These are phyloP conservation scores for Pichia cephalocereana DNA, from an alignment of 805 yeast species.

Conservation along the genomic window DNA sequence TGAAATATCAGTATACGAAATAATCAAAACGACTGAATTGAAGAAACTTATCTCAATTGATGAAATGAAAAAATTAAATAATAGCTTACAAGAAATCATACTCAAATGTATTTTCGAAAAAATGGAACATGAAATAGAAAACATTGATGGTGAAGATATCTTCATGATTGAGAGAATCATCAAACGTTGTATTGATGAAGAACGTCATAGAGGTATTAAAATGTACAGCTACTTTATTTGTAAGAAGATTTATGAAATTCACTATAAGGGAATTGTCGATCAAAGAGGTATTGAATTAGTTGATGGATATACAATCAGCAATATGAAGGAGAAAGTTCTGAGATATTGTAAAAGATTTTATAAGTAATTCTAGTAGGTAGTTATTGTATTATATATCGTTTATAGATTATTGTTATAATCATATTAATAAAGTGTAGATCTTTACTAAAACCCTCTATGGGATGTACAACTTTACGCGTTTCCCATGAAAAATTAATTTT, in stretches of 20 bases:
- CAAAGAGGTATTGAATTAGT: conserved; percentile 7
- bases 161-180: conserved; percentile 8
- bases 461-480: no score
- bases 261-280: not conserved
- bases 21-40: not conserved
- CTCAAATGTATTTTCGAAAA: conserved; percentile 2
- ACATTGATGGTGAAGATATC: conserved; percentile 9
- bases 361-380: no score
- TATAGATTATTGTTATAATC: no score
- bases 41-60: not conserved
- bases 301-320: conserved; percentile 6
- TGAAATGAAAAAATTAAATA: not conserved
- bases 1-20: conserved; percentile 3
- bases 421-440: no score
- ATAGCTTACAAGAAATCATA: conserved; percentile 3
- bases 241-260: conserved; percentile 4
- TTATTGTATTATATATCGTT: not conserved
- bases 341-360: not conserved
- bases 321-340: conserved; percentile 1
- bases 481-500: no score
- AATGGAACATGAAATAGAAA: not conserved
- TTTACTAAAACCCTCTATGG: no score
- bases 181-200: not conserved
- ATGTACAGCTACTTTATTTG: conserved; percentile 8
- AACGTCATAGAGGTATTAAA: conserved; percentile 3